Conservation (phyloP, 495 filamentous ascomycete genomes). For the Penicillium arizonense region DNA sequence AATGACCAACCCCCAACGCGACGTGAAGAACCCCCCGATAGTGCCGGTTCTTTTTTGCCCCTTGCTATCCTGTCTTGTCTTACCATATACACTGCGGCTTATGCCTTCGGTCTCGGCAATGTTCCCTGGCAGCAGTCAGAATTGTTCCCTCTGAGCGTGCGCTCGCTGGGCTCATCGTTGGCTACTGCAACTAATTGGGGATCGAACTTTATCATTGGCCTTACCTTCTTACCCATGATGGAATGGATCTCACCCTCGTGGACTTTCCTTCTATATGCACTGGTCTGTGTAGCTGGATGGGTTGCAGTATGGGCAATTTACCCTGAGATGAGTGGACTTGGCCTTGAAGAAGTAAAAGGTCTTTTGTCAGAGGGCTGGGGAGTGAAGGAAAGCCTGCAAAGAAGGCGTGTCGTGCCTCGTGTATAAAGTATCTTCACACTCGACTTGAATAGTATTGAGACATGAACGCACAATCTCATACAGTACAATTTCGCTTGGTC, state of each 20-base stretch:
- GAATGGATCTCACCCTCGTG: constrained; percentile 68
- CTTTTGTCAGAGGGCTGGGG: constrained; percentile 77
- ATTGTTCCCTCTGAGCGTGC: constrained; percentile 81
- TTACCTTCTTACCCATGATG: constrained; percentile 88
- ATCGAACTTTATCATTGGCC: constrained; percentile 81
- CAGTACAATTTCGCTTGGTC: no score
- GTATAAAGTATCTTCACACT: not conserved
- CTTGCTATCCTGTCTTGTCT: constrained; percentile 66
- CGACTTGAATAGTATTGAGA: no score
- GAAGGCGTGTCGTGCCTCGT: not conserved
- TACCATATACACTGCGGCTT: constrained; percentile 79
- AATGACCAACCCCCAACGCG: constrained; percentile 15
- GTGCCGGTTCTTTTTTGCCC: constrained; percentile 18
- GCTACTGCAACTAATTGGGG: constrained; percentile 89
- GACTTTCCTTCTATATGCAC: constrained; percentile 75
- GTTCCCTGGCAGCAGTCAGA: constrained; percentile 95
- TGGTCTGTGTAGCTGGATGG: constrained; percentile 68
- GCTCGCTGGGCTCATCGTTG: constrained; percentile 76
- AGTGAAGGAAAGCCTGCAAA: constrained; percentile 23
- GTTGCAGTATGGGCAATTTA: constrained; percentile 67
- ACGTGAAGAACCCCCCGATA: constrained; percentile 3
- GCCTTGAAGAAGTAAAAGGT: constrained; percentile 75
- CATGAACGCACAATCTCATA: no score
- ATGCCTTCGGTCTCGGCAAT: constrained; percentile 85
- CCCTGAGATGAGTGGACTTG: constrained; percentile 79